Evolutionary conservation across 2,329 filamentous ascomycete genomes (phyloP).

Genomic region (Diaporthe destruens): DNA sequence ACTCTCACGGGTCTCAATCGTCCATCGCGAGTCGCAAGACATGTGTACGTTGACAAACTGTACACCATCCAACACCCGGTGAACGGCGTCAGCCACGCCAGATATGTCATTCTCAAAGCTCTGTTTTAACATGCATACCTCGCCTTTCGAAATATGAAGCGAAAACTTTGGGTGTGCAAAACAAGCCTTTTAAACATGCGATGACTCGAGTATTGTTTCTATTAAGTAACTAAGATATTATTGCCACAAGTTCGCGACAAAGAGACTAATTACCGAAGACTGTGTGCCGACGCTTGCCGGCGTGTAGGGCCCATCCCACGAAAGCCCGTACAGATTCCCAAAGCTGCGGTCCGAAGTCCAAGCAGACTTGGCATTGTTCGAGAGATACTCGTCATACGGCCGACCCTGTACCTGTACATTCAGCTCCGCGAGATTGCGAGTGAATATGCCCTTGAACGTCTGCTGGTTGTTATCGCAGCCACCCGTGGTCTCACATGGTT

Average conservation of each 20-base stretch:
- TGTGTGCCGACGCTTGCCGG: slow-evolving; percentile 38
- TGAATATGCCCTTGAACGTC: slow-evolving; percentile 78
- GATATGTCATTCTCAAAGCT: too few species aligned
- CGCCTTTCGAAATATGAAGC: neutral
- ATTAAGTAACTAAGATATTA: neutral
- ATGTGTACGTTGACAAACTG: too few species aligned
- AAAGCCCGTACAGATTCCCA: slow-evolving; percentile 44
- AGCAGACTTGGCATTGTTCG: slow-evolving; percentile 44
- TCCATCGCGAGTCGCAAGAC: too few species aligned
- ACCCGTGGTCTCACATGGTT: slow-evolving; percentile 61
- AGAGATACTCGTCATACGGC: slow-evolving; percentile 45
- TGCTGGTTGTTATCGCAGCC: slow-evolving; percentile 65
- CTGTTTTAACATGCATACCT: neutral
- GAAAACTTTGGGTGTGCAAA: neutral
- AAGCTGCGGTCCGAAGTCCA: slow-evolving; percentile 40
- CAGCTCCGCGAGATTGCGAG: slow-evolving; percentile 72
- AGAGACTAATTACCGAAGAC: slow-evolving; percentile 38
- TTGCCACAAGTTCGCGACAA: slow-evolving; percentile 40
- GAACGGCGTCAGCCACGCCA: too few species aligned
- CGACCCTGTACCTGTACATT: slow-evolving; percentile 50
- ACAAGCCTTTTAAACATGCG: neutral
- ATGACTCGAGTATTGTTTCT: neutral
- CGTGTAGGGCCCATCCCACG: slow-evolving; percentile 46
- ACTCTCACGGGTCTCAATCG: too few species aligned
- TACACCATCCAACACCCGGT: too few species aligned